Conservation (phyloP, 257 asterid genomes). For the Penstemon davidsonii region DNA sequence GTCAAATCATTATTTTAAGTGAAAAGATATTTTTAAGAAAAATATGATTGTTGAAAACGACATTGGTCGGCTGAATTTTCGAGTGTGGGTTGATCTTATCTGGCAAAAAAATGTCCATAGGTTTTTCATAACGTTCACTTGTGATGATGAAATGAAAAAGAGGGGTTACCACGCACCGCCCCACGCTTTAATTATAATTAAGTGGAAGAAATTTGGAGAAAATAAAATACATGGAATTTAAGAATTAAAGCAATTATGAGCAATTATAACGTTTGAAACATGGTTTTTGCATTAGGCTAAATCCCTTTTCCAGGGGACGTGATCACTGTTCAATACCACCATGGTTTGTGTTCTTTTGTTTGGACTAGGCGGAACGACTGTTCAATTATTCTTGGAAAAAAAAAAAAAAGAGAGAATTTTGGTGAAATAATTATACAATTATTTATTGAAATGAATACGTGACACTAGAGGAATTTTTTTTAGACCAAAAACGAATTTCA, state of each 20-base stretch:
- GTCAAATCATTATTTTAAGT: too few species aligned
- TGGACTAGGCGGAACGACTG: not conserved
- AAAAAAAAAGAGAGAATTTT: not conserved
- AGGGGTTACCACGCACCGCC: conserved; percentile 31
- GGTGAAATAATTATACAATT: not conserved
- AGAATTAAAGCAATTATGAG: too few species aligned
- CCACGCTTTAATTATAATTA: conserved; percentile 13
- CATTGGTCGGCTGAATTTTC: conserved; percentile 29
- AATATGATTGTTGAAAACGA: conserved; percentile 26
- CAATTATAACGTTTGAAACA: too few species aligned
- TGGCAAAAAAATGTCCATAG: conserved; percentile 33
- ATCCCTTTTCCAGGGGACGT: too few species aligned
- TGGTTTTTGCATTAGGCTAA: too few species aligned
- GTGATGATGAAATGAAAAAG: conserved; percentile 21
- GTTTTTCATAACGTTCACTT: not conserved
- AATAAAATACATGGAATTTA: not conserved
- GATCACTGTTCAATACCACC: not conserved
- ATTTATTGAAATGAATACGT: too few species aligned
- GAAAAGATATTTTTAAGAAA: too few species aligned
- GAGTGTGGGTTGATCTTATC: conserved; percentile 15
- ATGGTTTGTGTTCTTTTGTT: not conserved
- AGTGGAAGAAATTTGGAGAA: not conserved
- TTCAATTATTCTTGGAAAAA: not conserved
- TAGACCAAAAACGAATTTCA: too few species aligned
- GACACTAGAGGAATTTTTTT: too few species aligned